A percentile compares a stretch with the other conserved stretches of the same genome.
phyloP scores from a whole-genome alignment of 2,329 filamentous ascomycete species.

The Triangularia verruculosa region DNA sequence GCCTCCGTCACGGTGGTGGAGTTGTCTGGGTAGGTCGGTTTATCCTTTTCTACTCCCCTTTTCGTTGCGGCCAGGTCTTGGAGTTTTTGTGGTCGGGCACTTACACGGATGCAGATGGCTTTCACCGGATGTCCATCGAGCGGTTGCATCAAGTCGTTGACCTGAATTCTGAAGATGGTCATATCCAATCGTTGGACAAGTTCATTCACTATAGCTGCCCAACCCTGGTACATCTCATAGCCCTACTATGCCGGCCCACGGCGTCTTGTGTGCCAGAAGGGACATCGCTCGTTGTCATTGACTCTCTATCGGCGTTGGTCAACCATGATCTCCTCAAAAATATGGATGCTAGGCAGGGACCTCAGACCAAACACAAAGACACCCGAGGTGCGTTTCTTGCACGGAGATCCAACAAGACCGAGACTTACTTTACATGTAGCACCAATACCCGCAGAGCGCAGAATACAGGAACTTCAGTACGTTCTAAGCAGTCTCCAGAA shows the following conservation, averaged over 20 bases:
- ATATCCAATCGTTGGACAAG: constrained; percentile 26
- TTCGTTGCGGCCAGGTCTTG: constrained; percentile 10
- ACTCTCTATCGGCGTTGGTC: constrained; percentile 73
- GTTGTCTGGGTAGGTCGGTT: constrained; percentile 82
- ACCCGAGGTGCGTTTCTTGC: constrained; percentile 37
- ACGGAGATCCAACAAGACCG: background rate
- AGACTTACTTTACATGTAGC: constrained; percentile 19
- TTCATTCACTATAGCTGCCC: constrained; percentile 52
- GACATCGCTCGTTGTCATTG: constrained; percentile 70
- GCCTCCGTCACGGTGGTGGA: constrained; percentile 55
- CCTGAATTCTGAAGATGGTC: constrained; percentile 15
- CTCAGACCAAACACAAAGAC: constrained; percentile 35
- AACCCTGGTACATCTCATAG: constrained; percentile 70
- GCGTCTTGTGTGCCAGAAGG: constrained; percentile 57
- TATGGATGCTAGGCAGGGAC: constrained; percentile 36
- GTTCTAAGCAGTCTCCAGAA: constrained; percentile 71
- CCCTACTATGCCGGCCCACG: constrained; percentile 68
- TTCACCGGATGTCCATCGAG: constrained; percentile 41
- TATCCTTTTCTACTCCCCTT: constrained; percentile 2
- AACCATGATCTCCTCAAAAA: constrained; percentile 71
- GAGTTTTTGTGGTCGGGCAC: background rate
- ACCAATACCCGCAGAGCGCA: constrained; percentile 16
- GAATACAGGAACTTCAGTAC: constrained; percentile 54
- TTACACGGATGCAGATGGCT: constrained; percentile 40
- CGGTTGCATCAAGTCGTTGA: constrained; percentile 35